Evolutionary conservation across 129 eudicot genomes (phyloP), one percentile per base, ranked within the genome.

Genomic region (Silybum marianum): DNA sequence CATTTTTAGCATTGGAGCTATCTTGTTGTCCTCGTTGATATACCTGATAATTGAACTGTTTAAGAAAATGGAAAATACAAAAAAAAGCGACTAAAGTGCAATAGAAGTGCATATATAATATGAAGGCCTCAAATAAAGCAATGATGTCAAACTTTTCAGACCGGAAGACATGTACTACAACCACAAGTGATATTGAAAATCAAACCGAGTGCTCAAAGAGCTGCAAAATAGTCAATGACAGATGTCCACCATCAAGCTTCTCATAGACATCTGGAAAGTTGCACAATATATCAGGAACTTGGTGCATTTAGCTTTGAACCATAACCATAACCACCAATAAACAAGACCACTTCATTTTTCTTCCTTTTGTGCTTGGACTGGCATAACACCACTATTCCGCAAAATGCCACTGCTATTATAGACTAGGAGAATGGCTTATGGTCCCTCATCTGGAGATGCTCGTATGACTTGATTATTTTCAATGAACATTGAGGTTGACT

Each of bases 1-100:
- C 98, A 91, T 93, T 84, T 92, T 84, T 26, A 94, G 92, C 98
- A 94, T 94, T 18, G 97, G 93, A 32, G 84, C 97, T 58, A 92
- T 89, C 71, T 90, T 80, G 44, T 78, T 71, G 84, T 95, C 97
- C 83, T 95, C 94, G 79, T 90, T 90, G 73, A 95, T 95, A 77
- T 95, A 95, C 88, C 99, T 95, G 90, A 75, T 42, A 75, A 39
- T 38, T 71, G 6, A 72, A 72, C 24, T 3, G 28, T 54, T 30
- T n/a, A 62, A 58, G 68, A 6, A 70, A 19, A 48, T 21, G 12
- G 38, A 79, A 69, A 44, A 44, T 46, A 46, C 67, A 78, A 40
- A 25, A 66, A 51, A 10, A 46, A 40, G 38, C 63, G 48, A 81
- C 54, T 44, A 14, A 73, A 46, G 7, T 19, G 54, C 26, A 28